Conservation (phyloP, 208 protist genomes). For the Leishmania martiniquensis region DNA sequence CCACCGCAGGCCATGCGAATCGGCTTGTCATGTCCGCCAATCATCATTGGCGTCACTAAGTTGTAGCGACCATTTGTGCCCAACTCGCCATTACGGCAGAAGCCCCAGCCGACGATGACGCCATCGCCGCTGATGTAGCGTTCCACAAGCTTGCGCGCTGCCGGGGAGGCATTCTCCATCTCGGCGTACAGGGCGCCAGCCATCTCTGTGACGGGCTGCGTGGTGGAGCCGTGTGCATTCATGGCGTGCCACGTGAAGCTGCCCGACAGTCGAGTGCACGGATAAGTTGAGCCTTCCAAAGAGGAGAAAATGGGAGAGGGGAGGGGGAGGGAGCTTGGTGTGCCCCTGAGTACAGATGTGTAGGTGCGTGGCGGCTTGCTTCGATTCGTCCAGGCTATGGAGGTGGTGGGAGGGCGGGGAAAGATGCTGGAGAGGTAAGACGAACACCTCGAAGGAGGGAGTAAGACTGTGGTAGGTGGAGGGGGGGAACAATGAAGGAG, state of each 20-base stretch:
- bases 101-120: slow-evolving; percentile 79
- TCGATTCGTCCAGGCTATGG: no score
- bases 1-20: slow-evolving; percentile 70
- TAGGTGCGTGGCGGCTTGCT: neutral
- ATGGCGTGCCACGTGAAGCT: neutral
- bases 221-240: neutral
- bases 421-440: neutral
- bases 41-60: slow-evolving; percentile 75
- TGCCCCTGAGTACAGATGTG: neutral
- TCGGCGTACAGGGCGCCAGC: slow-evolving; percentile 40
- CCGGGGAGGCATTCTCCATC: slow-evolving; percentile 24
- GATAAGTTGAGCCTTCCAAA: neutral
- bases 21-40: slow-evolving; percentile 74
- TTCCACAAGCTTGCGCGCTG: slow-evolving; percentile 35
- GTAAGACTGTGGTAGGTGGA: neutral
- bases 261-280: neutral
- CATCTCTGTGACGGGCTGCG: slow-evolving; percentile 18
- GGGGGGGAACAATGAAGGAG: neutral
- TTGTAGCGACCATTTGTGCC: slow-evolving; percentile 65
- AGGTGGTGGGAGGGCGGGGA: neutral
- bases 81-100: slow-evolving; percentile 71
- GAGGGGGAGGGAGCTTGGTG: neutral
- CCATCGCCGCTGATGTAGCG: slow-evolving; percentile 71
- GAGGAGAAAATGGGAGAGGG: neutral
- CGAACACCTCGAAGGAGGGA: neutral